Conservation (phyloP, 441 rosid genomes). For the Adansonia rubrostipa region DNA sequence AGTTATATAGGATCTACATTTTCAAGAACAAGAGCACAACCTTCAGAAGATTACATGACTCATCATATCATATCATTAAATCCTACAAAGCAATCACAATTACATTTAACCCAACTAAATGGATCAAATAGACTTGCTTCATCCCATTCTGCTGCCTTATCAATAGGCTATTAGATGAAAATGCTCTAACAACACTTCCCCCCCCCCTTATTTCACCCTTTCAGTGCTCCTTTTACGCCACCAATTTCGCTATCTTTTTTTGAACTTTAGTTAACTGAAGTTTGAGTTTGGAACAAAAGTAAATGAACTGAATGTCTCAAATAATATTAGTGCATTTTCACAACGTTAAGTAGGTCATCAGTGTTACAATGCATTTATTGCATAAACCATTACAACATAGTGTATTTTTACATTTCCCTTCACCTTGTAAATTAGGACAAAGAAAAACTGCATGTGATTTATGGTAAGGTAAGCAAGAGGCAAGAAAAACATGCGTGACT, state of each 20-base stretch:
- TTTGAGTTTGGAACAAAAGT: background rate
- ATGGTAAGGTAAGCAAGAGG: background rate
- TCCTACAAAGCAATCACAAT: background rate
- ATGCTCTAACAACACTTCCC: background rate
- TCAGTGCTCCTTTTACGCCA: background rate
- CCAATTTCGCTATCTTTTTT: background rate
- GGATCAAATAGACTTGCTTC: background rate
- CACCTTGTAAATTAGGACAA: background rate
- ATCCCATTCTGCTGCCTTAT: background rate
- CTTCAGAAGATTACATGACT: background rate
- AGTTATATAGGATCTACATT: background rate
- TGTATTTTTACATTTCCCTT: no score
- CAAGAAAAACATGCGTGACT: background rate
- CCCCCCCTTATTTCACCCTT: background rate
- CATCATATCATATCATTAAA: background rate
- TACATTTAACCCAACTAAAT: background rate
- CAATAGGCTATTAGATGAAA: background rate
- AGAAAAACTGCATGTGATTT: conserved; percentile 11
- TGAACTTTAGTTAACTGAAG: background rate
- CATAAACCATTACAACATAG: no score
- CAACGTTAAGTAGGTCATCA: background rate
- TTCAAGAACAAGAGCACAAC: background rate
- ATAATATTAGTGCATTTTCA: background rate
- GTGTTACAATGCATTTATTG: no score
- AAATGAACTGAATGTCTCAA: background rate